Percentiles rank a stretch among this genome's conserved stretches.
phyloP scores from a whole-genome alignment of 2,329 filamentous ascomycete species.

The Trichoderma afroharzianum region DNA sequence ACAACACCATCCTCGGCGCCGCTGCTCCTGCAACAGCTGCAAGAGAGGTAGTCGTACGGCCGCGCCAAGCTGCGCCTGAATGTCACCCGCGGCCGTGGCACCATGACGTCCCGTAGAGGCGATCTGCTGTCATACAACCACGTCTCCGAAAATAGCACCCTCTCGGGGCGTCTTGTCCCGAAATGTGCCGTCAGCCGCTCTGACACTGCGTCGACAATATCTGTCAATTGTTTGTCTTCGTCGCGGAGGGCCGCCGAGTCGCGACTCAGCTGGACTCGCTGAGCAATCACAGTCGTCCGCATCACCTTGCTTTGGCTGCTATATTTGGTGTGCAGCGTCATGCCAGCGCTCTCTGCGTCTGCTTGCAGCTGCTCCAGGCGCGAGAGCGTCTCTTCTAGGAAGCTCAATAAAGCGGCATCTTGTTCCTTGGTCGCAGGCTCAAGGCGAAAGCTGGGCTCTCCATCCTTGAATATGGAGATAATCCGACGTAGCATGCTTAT shows the following conservation, averaged over 20 bases:
- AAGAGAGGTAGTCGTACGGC: slow-evolving; percentile 75
- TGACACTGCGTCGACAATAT: slow-evolving; percentile 52
- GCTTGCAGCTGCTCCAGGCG: slow-evolving; percentile 46
- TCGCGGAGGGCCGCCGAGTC: slow-evolving; percentile 68
- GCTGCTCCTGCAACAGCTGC: slow-evolving; percentile 59
- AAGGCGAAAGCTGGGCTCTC: slow-evolving; percentile 37
- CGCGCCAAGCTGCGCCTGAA: slow-evolving; percentile 68
- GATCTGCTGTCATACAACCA: slow-evolving; percentile 71
- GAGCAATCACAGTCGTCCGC: slow-evolving; percentile 74
- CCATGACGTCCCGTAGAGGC: slow-evolving; percentile 70
- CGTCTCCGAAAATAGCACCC: slow-evolving; percentile 63
- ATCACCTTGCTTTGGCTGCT: slow-evolving; percentile 66
- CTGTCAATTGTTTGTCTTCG: slow-evolving; percentile 67
- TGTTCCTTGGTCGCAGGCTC: slow-evolving; percentile 31
- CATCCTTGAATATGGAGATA: slow-evolving; percentile 31
- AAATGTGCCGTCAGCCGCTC: slow-evolving; percentile 27
- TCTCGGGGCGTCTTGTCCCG: slow-evolving; percentile 28
- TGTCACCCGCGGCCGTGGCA: slow-evolving; percentile 65
- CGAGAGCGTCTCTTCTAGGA: slow-evolving; percentile 41
- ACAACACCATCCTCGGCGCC: slow-evolving; percentile 40
- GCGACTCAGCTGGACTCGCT: slow-evolving; percentile 75
- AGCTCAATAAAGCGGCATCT: slow-evolving; percentile 29
- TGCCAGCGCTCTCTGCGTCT: slow-evolving; percentile 42
- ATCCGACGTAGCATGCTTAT: slow-evolving; percentile 26
- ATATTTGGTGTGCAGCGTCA: slow-evolving; percentile 68